Evolutionary conservation across 2,329 filamentous ascomycete genomes (phyloP), one percentile per base, ranked within the genome.

Genomic region (Fusarium anthophilum): DNA sequence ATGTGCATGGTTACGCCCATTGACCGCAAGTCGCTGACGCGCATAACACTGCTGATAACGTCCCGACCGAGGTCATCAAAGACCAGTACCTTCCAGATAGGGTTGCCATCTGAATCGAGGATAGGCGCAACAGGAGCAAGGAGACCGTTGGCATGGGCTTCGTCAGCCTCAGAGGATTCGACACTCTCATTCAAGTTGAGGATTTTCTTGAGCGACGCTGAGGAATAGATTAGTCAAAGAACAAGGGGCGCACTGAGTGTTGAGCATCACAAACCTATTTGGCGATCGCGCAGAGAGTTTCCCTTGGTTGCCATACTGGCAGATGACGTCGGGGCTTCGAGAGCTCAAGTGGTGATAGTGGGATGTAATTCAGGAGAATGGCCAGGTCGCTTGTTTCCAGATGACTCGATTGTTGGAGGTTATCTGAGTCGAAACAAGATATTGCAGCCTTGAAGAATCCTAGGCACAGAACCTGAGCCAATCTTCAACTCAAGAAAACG

Each of bases 1-100:
- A 98, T 91, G 84, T 98, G 94, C 88, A 98, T 96, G 44, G 95
- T 98, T 61, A 98, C 93, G n/a, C 97, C 96, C 90, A 96, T 95
- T 70, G 93, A 90, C 72, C 97, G 89, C 80, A 99, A 86, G 84
- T 99, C 96, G 80, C 95, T 98, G 72, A 99, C 96, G 67, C 95
- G 90, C 74, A 99, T 87, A 6, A 99, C 95, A 79, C 95, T 98
- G 85, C 95, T 98, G 79, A 99, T 98, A 67, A 99, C 94, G 89
- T 98, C 95, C 81, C 95, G 90, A 54, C 96, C 96, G 8, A 92
- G 83, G 77, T 96, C 93, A 83, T 99, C 97, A 81, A 99, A 98
- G 15, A 99, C 94, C 59, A 99, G 87, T 12, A 98, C 94, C 83
- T 98, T 98, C 96, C 96, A 98, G 85, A 98, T 95, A 2, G 96